Evolutionary conservation across 805 yeast species (phyloP).

Genomic region (Saturnispora dispora): DNA sequence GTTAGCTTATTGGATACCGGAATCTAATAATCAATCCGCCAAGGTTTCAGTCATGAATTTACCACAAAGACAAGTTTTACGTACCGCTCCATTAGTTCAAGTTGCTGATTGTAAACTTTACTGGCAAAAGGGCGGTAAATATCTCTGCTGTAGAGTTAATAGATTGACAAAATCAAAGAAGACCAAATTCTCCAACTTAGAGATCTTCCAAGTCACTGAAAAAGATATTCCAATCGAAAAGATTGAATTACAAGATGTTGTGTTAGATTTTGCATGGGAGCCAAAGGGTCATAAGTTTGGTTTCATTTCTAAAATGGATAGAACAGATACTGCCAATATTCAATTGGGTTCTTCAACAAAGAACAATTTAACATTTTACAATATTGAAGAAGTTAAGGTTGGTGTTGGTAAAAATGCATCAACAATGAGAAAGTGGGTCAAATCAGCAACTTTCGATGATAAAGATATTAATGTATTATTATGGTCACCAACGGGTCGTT

Average conservation of each 20-base stretch:
- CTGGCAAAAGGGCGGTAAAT: conserved; percentile 88
- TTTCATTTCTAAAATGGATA: conserved; percentile 57
- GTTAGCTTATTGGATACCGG: conserved; percentile 96
- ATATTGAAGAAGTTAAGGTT: conserved; percentile 55
- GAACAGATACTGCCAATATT: conserved; percentile 27
- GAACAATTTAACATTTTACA: conserved; percentile 57
- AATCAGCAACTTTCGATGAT: conserved; percentile 47
- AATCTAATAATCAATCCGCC: conserved; percentile 79
- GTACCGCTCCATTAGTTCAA: conserved; percentile 91
- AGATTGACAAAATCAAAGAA: conserved; percentile 94
- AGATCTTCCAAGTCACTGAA: conserved; percentile 80
- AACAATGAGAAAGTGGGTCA: conserved; percentile 31
- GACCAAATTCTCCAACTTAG: conserved; percentile 83
- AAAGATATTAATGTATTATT: conserved; percentile 46
- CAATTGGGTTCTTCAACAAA: conserved; percentile 62
- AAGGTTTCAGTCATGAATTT: conserved; percentile 85
- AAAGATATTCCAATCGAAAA: conserved; percentile 92
- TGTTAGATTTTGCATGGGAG: conserved; percentile 90
- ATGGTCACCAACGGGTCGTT: conserved; percentile 94
- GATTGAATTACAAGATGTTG: conserved; percentile 84
- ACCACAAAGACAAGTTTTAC: conserved; percentile 71
- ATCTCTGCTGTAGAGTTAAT: conserved; percentile 87
- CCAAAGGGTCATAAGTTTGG: conserved; percentile 85
- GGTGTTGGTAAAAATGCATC: conserved; percentile 21
- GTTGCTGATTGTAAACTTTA: conserved; percentile 82